Base-by-base conservation (phyloP, 2,329 filamentous ascomycete genomes). In the Bipolaris gigantea region DNA sequence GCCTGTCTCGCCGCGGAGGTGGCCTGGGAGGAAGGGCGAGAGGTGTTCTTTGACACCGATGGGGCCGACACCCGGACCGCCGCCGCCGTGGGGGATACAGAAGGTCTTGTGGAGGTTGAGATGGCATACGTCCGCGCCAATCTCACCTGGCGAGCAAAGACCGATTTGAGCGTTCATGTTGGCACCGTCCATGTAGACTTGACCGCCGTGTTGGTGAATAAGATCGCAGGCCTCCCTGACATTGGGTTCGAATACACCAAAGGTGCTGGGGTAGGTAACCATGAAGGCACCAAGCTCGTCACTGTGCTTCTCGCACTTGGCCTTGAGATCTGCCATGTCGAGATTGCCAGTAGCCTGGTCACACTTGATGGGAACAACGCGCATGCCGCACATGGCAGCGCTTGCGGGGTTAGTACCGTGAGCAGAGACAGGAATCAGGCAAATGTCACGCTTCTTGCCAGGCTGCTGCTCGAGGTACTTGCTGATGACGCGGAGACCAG, bases 161-260 rank as follows among this genome's bases (percentile, higher is more conserved):
- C 93, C 93, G 60, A 97, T 97, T 76, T 97, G 93, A 16, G 93
- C 93, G 72, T 97, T 97, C 91, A 97, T 94, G 79, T 97, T 97
- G 62, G 93, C 93, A 43, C 93, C 93, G 72, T 97, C 93, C 93
- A 97, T 97, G 80, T 97, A 97, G 15, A 97, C 93, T 71, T 95
- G 90, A 9, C 93, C 93, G 48, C 93, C 93, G 70, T 95, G 80
- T 60, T 89, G 76, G 77, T 97, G 93, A 16, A 97, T 91, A 27
- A 95, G 80, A 50, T 91, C 80, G 75, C 92, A 96, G 15, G 88
- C 92, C 70, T 89, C 85, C 79, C 92, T 94, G 73, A 96, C 85
- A 61, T 87, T 83, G 2, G 92, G 92, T 80, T 97, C 93, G 70
- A 96, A 97, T 27, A 97, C 90, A 72, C 93, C 93, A 64, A 89